Evolutionary conservation across 352 stramenopile genomes (phyloP), one percentile per base, ranked within the genome.

Genomic region (Pythium aristosporum): DNA sequence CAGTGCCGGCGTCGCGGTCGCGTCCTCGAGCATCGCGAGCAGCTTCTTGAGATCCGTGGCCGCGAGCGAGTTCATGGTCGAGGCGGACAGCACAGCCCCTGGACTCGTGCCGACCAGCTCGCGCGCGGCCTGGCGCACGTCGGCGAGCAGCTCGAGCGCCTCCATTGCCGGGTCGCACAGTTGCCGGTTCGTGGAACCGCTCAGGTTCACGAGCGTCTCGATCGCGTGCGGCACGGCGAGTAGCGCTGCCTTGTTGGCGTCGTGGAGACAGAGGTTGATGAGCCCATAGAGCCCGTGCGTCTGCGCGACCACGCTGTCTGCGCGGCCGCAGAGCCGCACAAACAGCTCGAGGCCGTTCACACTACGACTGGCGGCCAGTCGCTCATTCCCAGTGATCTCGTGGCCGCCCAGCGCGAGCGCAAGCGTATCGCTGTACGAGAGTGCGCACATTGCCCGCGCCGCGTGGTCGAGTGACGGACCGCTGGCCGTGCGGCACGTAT

Each of bases 201-300:
- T 91, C 30, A 96, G 70, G 21, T 82, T 87, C 8, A 93, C 88
- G 9, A 95, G 73, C 37, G 79, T 87, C 69, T 96, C 89, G 20
- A 96, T 76, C 1, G 76, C 89, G 36, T 80, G 73, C n/a, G 82
- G 71, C 2, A 92, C 71, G 43, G 88, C 73, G 1, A 96, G 76
- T 51, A 96, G 73, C 39, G 58, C 64, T 0, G 75, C 77, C 74
- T 96, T 96, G 74, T 96, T 91, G 36, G 67, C 56, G 56, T 96
- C 89, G 73, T 94, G 84, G 25, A 96, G 77, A 57, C 79, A 86
- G 62, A 96, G 74, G 63, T 96, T 96, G 65, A 91, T 82, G 49
- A 96, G 49, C 2, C 83, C 87, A 20, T 82, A 89, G 49, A 90
- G 80, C 15, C 76, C 88, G 34, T 88, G 76, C 20, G 76, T 69